Conservation (phyloP, 768 basidiomycete genomes). For the Exsudoporus frostii region DNA sequence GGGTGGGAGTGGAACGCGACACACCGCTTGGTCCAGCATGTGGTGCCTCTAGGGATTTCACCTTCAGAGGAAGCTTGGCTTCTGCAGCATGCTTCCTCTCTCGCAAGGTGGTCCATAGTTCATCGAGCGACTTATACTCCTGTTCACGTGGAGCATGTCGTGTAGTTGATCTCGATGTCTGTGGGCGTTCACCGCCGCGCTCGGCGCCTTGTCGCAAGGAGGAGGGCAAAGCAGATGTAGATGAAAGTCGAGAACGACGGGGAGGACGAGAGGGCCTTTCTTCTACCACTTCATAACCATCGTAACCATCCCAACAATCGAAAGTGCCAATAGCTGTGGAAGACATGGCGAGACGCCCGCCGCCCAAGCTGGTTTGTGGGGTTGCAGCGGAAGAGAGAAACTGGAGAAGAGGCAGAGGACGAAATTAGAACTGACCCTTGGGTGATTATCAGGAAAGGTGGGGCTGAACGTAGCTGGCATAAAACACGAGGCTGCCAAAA, state of each 20-base stretch:
- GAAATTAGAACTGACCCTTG: constrained; percentile 28
- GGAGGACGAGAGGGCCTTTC: constrained; percentile 15
- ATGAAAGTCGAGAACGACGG: constrained; percentile 22
- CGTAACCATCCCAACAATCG: constrained; percentile 34
- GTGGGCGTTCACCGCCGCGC: constrained; percentile 22
- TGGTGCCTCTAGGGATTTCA: constrained; percentile 56
- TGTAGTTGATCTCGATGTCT: constrained; percentile 12
- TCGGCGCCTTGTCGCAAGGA: constrained; percentile 15
- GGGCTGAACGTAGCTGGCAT: constrained; percentile 24
- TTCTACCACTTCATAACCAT: constrained; percentile 24
- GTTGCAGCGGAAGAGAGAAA: constrained; percentile 18
- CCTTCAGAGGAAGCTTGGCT: constrained; percentile 66
- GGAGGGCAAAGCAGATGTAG: constrained; percentile 14
- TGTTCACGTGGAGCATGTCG: constrained; percentile 17
- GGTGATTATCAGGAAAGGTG: constrained; percentile 33
- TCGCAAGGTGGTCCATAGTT: constrained; percentile 65
- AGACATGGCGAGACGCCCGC: constrained; percentile 26
- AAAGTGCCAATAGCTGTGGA: constrained; percentile 34
- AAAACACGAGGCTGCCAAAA: constrained; percentile 36
- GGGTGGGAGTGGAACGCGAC: constrained; percentile 21
- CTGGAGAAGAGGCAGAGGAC: constrained; percentile 13
- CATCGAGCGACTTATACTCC: constrained; percentile 42
- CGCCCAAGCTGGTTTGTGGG: constrained; percentile 21
- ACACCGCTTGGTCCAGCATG: constrained; percentile 19
- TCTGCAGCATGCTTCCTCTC: constrained; percentile 63